Base-by-base conservation (phyloP, 176 grass and related monocot genomes). In the Puya raimondii region DNA sequence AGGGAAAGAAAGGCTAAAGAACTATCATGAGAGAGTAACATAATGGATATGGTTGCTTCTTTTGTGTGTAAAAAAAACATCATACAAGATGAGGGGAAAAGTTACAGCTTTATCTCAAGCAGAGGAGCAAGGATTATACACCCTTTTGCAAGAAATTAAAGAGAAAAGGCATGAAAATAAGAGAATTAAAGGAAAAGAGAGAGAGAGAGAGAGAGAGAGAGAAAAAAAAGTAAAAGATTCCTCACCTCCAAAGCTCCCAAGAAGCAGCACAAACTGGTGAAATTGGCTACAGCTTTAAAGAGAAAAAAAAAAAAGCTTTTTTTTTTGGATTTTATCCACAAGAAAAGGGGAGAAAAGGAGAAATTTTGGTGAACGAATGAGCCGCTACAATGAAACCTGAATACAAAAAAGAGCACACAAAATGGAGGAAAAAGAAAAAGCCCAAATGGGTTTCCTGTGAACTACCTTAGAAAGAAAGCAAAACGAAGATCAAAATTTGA, bases 241-340 rank as follows among this genome's bases (percentile, higher is more conserved):
- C 79, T 85, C 76, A 82, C 82, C 82, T 85, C 80, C 67, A 79
- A 9, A 49, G 64, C 58, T 66, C 57, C 27, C 64, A 18, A 16
- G 73, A 83, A 80, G 50, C n/a, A n/a, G n/a, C n/a, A n/a, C n/a
- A n/a, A n/a, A 63, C 61, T 26, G 25, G 2, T 26, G 51, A 0
- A 47, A 16, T 48, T 76, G 76, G 72, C 76, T 76, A 22, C 76
- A 0, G 50, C 59, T 79, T 47, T 23, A 18, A 3, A 10, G 10
- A 50, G 9, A 48, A n/a, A 12, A 53, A 9, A 5, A 26, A 10
- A n/a, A 14, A 66, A 0, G 0, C 4, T 42, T 42, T 42, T 42
- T 42, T 42, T 42, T 42, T 7, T 6, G 33, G 33, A 7, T 42
- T 42, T 42, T 7, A 42, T 42, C 33, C 33, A 42, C 33, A 42